Evolutionary conservation across 2,329 filamentous ascomycete species (phyloP).

Genomic region (Fusarium sp.): DNA sequence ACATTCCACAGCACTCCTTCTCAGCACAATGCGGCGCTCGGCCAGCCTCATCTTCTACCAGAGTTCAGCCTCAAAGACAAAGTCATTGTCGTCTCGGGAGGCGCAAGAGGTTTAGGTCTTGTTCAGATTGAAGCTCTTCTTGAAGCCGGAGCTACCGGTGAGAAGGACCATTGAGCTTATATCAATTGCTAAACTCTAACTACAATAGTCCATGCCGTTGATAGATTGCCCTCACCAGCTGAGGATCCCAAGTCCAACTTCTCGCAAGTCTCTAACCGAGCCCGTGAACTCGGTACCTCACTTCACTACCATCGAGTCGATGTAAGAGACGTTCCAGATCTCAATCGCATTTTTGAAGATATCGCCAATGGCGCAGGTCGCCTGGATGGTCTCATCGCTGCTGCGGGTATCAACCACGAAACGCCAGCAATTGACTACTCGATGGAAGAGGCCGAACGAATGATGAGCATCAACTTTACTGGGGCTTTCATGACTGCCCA

Average conservation of each 20-base stretch:
- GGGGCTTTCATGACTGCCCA: constrained; percentile 88
- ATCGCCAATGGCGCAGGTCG: constrained; percentile 79
- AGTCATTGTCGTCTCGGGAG: constrained; percentile 81
- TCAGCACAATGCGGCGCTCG: constrained; percentile 28
- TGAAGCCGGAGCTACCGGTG: constrained; percentile 79
- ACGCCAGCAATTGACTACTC: constrained; percentile 84
- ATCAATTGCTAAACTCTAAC: constrained; percentile 12
- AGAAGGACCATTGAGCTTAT: neutral
- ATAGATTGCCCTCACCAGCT: constrained; percentile 67
- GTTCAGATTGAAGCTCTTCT: constrained; percentile 82
- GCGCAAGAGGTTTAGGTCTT: constrained; percentile 80
- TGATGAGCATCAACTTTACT: constrained; percentile 88
- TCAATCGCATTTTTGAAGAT: constrained; percentile 74
- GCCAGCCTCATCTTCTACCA: constrained; percentile 60
- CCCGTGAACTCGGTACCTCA: constrained; percentile 73
- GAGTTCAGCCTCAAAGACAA: constrained; percentile 82
- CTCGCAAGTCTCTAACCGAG: constrained; percentile 71
- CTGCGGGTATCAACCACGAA: constrained; percentile 82
- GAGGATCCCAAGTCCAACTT: constrained; percentile 66
- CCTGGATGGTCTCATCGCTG: constrained; percentile 81
- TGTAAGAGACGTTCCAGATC: constrained; percentile 75
- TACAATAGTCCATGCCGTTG: constrained; percentile 72
- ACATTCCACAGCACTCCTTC: constrained; percentile 39
- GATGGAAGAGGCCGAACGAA: constrained; percentile 78
- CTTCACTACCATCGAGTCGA: constrained; percentile 83